Conservation (phyloP, 176 grass and related monocot genomes). For the Leersia perrieri region DNA sequence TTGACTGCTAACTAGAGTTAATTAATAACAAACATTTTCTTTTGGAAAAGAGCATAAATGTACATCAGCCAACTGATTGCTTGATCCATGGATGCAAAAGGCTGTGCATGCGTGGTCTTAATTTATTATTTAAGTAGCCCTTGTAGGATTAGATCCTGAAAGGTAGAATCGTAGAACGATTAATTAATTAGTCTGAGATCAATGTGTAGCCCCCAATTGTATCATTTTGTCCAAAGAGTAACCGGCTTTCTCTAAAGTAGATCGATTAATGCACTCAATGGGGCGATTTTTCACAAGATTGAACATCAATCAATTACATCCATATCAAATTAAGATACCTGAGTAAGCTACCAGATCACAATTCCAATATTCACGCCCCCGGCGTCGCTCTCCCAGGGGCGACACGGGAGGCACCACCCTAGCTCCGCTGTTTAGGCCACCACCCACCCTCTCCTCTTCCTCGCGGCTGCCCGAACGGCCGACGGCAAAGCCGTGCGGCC, state of each 20-base stretch:
- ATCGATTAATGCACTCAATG: neutral
- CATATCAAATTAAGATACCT: neutral
- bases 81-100: constrained; percentile 25
- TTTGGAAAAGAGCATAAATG: too few relatives aligned
- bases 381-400: too few relatives aligned
- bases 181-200: neutral
- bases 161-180: neutral
- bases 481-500: too few relatives aligned
- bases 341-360: neutral
- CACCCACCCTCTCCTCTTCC: too few relatives aligned
- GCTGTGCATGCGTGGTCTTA: neutral
- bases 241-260: neutral
- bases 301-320: neutral
- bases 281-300: neutral
- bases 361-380: too few relatives aligned
- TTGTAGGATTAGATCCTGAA: constrained; percentile 5
- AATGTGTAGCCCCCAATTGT: neutral
- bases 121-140: neutral
- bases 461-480: too few relatives aligned
- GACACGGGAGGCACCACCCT: too few relatives aligned
- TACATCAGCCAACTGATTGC: constrained; percentile 12
- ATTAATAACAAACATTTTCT: too few relatives aligned
- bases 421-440: too few relatives aligned
- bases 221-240: constrained; percentile 12
- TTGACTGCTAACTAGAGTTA: neutral